Percentiles rank a stretch among this genome's conserved stretches.
Conservation (phyloP, 805 yeast species). For the Hanseniaspora meyeri region DNA sequence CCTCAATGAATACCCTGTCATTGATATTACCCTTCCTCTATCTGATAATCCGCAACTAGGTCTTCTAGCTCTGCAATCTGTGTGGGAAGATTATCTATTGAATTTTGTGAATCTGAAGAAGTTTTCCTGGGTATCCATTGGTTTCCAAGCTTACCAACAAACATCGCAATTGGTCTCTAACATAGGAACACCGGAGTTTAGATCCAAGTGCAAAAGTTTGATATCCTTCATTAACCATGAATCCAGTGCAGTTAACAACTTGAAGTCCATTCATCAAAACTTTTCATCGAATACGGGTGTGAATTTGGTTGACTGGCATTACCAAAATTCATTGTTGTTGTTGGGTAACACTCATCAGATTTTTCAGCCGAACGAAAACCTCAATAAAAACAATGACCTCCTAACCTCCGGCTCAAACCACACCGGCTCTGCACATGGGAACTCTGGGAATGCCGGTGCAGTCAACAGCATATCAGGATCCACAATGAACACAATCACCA, state of each 20-base stretch:
- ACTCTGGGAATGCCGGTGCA: background rate
- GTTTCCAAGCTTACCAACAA: constrained; percentile 38
- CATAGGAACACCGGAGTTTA: constrained; percentile 11
- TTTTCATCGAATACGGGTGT: constrained; percentile 6
- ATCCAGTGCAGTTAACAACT: constrained; percentile 1
- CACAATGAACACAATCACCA: background rate
- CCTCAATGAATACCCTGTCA: constrained; percentile 53
- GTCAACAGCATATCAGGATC: background rate
- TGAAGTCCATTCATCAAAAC: constrained; percentile 12
- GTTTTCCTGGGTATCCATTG: constrained; percentile 72
- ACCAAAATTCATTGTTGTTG: constrained; percentile 3
- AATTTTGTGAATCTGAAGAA: constrained; percentile 55
- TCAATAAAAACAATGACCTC: background rate
- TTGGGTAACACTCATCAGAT: constrained; percentile 7
- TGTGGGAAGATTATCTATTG: constrained; percentile 86
- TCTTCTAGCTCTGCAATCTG: constrained; percentile 62
- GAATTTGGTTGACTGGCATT: constrained; percentile 11
- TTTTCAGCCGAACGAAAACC: constrained; percentile 1
- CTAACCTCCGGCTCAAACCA: background rate
- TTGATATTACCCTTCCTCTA: constrained; percentile 71
- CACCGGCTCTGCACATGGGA: background rate
- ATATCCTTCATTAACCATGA: constrained; percentile 11
- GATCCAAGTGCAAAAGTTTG: constrained; percentile 9
- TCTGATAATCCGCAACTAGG: constrained; percentile 55
- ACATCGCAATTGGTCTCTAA: constrained; percentile 10